These are phyloP conservation scores for Bonia amplexicaulis DNA, from an alignment of 176 grass and related monocot genomes.

Conservation along the genomic window DNA sequence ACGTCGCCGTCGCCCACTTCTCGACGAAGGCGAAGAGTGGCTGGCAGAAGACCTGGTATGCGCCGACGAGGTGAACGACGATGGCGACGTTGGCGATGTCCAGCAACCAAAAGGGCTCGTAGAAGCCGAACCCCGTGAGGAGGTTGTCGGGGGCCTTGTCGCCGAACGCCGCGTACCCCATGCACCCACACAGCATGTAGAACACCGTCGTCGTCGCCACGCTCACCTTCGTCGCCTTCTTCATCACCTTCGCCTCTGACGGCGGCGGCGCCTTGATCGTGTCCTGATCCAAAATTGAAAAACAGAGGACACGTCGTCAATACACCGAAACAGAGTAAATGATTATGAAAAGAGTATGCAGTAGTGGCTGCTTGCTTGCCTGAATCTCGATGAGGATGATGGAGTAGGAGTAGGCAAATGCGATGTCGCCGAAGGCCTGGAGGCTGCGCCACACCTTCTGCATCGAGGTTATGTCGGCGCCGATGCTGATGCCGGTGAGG, in stretches of 20 bases:
- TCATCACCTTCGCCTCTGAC: slow-evolving; percentile 83
- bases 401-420: slow-evolving; percentile 61
- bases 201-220: slow-evolving; percentile 62
- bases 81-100: slow-evolving; percentile 74
- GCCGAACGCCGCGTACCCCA: slow-evolving; percentile 74
- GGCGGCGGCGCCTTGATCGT: slow-evolving; percentile 75
- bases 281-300: slow-evolving; percentile 29
- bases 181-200: slow-evolving; percentile 81
- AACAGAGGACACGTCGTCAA: neutral
- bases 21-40: slow-evolving; percentile 73
- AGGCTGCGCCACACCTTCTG: too few relatives aligned
- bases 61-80: slow-evolving; percentile 67
- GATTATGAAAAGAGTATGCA: neutral
- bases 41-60: slow-evolving; percentile 70
- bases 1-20: slow-evolving; percentile 38
- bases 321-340: neutral
- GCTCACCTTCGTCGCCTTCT: slow-evolving; percentile 59
- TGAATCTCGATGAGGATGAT: slow-evolving; percentile 71
- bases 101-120: slow-evolving; percentile 68
- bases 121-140: slow-evolving; percentile 74
- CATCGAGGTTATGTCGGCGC: too few relatives aligned
- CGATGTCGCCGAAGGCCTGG: slow-evolving; percentile 45
- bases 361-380: neutral
- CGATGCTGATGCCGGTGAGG: neutral
- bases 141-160: slow-evolving; percentile 59